Evolutionary conservation across 2,329 filamentous ascomycete species (phyloP), one percentile per base, ranked within the genome.

Genomic region (Fusarium pseudoanthophilum): DNA sequence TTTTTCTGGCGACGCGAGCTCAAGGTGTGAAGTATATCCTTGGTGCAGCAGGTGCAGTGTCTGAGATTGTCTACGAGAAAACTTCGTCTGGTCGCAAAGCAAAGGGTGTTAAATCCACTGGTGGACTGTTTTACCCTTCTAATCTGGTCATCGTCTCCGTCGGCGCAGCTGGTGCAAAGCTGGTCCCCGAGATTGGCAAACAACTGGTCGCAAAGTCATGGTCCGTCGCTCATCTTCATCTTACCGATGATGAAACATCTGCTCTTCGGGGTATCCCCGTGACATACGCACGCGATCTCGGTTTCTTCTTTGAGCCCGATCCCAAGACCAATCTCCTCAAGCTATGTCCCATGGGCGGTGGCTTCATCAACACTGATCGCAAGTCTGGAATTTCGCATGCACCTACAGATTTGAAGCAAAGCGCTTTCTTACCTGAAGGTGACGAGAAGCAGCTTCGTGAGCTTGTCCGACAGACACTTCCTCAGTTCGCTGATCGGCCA

Each of bases 221-320:
- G 87, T 86, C 87, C 1, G 85, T 92, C 3, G 89, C 87, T 0
- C 90, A 92, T 74, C 82, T 91, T 4, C 85, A 87, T 53, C 83
- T 92, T 3, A 89, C 84, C 0, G 83, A 87, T 11, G 84, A 85
- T 1, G 90, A 92, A 77, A 85, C 86, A 0, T 83, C 85, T 6
- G 80, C 80, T 10, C 84, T 92, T 2, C 84, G 86, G 4, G 87
- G 87, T 5, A 88, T 92, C 16, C 90, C 90, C 0, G 87, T 91
- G 1, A 89, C 87, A 1, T 90, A 91, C 59, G 86, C 87, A 3
- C 85, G 90, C 4, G 90, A 92, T 68, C 80, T 91, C 1, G 89
- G 89, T 0, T 92, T 92, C 82, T 89, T 90, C 80, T 92, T 92
- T 64, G 90, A 92, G 78, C 89, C 90, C 0, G 90, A 92, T 71